Evolutionary conservation across 2,329 filamentous ascomycete genomes (phyloP).

Genomic region (Neopestalotiopsis clavispora): DNA sequence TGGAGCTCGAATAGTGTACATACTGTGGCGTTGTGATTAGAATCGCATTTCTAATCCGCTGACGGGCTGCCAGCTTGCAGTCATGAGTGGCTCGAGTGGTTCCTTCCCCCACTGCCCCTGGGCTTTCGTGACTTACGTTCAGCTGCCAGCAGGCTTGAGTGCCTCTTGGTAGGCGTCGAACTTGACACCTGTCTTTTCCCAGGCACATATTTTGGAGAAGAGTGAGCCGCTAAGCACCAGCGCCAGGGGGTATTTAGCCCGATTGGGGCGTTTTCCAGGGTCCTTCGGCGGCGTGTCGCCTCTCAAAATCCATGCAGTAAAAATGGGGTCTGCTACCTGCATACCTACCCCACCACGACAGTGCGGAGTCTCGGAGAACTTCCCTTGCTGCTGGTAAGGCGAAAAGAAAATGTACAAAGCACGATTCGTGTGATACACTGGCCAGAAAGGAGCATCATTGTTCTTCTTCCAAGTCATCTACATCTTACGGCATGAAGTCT

Average conservation of each 20-base stretch:
- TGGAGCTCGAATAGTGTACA: not conserved
- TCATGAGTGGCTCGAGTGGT: not conserved
- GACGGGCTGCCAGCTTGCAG: not conserved
- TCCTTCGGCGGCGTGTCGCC: conserved; percentile 5
- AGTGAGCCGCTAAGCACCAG: conserved; percentile 3
- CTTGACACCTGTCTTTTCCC: conserved; percentile 19
- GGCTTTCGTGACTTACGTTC: not conserved
- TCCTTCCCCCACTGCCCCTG: not conserved
- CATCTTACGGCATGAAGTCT: too few species aligned
- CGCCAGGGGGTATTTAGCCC: conserved; percentile 11
- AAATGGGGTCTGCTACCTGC: not conserved
- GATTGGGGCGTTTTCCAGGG: conserved; percentile 12
- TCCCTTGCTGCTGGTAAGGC: not conserved
- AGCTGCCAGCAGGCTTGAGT: not conserved
- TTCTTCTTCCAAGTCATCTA: too few species aligned
- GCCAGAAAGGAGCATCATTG: too few species aligned
- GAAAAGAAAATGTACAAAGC: not conserved
- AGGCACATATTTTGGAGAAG: conserved; percentile 15
- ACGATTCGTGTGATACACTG: too few species aligned
- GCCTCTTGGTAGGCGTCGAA: conserved; percentile 1
- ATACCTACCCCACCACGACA: conserved; percentile 5
- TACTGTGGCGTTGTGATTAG: not conserved
- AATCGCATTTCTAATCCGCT: conserved; percentile 15
- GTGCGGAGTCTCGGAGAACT: not conserved
- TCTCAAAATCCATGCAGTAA: not conserved